Percentiles rank a stretch among this genome's conserved stretches.
Conservation (phyloP, 768 basidiomycete genomes). For the Lyophyllum decastes region DNA sequence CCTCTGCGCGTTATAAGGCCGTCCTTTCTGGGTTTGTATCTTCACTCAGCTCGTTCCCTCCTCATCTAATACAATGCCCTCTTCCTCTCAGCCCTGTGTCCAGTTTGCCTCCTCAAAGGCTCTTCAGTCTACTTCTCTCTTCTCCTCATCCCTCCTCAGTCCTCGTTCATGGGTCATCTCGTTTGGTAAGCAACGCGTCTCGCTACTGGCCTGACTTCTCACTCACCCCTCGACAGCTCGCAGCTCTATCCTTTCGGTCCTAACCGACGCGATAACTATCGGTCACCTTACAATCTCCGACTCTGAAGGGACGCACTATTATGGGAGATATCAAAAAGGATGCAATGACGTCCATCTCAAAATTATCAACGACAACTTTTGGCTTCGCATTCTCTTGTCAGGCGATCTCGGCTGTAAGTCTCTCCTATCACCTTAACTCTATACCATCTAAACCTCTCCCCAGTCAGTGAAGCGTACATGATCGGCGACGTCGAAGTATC, state of each 20-base stretch:
- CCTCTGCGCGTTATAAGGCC: slow-evolving; percentile 27
- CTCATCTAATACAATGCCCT: slow-evolving; percentile 34
- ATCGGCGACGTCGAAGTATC: slow-evolving; percentile 66
- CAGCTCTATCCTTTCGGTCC: slow-evolving; percentile 57
- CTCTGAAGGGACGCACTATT: slow-evolving; percentile 58
- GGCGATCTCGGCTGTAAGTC: slow-evolving; percentile 68
- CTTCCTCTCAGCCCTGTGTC: slow-evolving; percentile 39
- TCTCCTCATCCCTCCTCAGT: slow-evolving; percentile 44
- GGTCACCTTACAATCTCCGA: slow-evolving; percentile 66
- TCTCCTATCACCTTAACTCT: neutral
- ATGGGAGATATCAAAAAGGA: slow-evolving; percentile 57
- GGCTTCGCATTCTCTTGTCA: slow-evolving; percentile 67
- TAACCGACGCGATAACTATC: slow-evolving; percentile 56
- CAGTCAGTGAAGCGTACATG: slow-evolving; percentile 79
- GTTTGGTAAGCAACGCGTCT: slow-evolving; percentile 41
- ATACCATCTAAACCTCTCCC: slow-evolving; percentile 12
- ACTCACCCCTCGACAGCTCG: slow-evolving; percentile 45
- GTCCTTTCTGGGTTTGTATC: slow-evolving; percentile 13
- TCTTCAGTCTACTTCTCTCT: slow-evolving; percentile 43
- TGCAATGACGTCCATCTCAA: slow-evolving; percentile 63
- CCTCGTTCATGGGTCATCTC: slow-evolving; percentile 50
- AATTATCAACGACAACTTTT: slow-evolving; percentile 63
- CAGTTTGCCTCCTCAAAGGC: slow-evolving; percentile 45
- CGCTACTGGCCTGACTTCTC: neutral
- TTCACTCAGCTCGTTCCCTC: slow-evolving; percentile 24